Evolutionary conservation across 441 rosid species (phyloP).

Genomic region (Pelargonium fulgidum): DNA sequence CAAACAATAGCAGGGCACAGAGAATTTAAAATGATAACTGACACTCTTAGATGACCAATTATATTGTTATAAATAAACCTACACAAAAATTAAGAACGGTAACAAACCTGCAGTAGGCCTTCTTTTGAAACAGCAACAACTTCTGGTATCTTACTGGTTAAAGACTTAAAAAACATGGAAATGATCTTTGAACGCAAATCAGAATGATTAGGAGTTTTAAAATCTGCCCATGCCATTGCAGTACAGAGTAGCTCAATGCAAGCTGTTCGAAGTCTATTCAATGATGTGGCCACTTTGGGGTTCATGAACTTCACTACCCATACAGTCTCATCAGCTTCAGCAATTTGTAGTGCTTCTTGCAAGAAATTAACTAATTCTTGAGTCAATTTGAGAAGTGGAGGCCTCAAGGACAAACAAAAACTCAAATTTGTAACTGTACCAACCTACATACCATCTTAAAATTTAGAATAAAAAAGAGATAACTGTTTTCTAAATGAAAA

Average conservation of each 20-base stretch:
- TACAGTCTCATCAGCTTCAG: constrained; percentile 92
- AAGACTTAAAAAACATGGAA: constrained; percentile 96
- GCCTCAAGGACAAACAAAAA: constrained; percentile 94
- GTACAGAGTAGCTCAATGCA: constrained; percentile 97
- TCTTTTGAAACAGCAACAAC: constrained; percentile 98
- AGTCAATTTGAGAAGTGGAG: constrained; percentile 93
- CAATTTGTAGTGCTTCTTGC: constrained; percentile 97
- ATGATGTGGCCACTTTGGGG: constrained; percentile 70
- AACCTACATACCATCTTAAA: constrained; percentile 46
- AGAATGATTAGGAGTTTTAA: constrained; percentile 72
- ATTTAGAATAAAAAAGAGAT: constrained; percentile 26
- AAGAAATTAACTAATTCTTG: constrained; percentile 87
- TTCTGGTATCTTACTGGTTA: constrained; percentile 90
- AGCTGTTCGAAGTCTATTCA: constrained; percentile 86
- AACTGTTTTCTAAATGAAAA: constrained; percentile 9
- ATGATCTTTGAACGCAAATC: constrained; percentile 92
- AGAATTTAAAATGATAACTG: background rate
- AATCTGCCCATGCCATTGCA: constrained; percentile 97
- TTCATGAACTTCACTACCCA: constrained; percentile 91
- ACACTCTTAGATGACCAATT: background rate
- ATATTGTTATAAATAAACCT: background rate
- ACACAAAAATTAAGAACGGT: constrained; percentile 21
- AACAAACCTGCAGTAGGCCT: constrained; percentile 86
- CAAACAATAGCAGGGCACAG: background rate
- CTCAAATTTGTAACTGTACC: constrained; percentile 94